Base-by-base conservation (phyloP, 768 basidiomycete species). In the Suillus alpinus region DNA sequence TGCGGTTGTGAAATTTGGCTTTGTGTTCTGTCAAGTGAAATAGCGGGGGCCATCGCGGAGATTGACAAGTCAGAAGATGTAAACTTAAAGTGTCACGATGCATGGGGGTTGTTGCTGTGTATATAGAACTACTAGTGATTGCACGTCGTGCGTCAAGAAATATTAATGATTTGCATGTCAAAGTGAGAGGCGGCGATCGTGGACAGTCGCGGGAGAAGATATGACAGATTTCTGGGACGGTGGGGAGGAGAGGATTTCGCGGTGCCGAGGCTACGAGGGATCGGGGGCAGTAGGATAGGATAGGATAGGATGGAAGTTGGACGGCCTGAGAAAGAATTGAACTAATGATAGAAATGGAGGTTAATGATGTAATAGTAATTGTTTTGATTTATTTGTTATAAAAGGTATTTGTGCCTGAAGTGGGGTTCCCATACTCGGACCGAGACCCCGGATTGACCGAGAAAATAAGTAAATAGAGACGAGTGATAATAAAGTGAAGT, bases 371-470 rank as follows among this genome's bases (percentile, higher is more conserved):
- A 55, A 55, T 55, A 55, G 14, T 23, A 55, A 55, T 26, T 37
- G 14, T 55, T 53, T 53, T 23, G 7, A 10, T 5, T 5, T 53
- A 52, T 52, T 52, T 52, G 51, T 16, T 34, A 20, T 47, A 47
- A 26, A n/a, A 14, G 2, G 5, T 41, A 8, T 14, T 36, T 37
- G 49, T 50, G 6, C 49, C 49, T 50, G 36, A 36, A 32, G 32
- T 32, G 32, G 32, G 32, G 49, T 72, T 71, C 65, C 71, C 71
- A 68, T 70, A 70, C 65, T 47, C 71, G 71, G 71, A 66, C 71
- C 71, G 73, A 72, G 55, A 66, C 70, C 73, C 67, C 72, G 71
- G 72, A 56, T 18, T 43, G 41, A 46, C 20, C 20, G 44, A 46
- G 44, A 46, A 32, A 34, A 26, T 34, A 13, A 46, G 43, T 26